Percentiles rank a stretch among this genome's conserved stretches.
phyloP scores from a whole-genome alignment of 192 early-diverging fungal genomes.

The Entomortierella chlamydospora region DNA sequence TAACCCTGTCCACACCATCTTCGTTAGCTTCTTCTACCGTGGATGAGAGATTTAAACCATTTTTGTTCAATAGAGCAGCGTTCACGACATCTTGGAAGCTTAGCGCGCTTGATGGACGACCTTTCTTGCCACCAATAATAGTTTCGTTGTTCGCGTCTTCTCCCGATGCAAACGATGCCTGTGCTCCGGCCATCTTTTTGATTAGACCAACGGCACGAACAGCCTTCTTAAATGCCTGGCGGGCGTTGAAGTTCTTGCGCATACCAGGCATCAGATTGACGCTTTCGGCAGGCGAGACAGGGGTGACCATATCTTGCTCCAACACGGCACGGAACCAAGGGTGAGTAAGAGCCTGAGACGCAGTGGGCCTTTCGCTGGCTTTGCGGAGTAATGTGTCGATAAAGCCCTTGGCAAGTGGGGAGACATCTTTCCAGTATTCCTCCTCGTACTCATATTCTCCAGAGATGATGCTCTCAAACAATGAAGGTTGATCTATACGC shows the following conservation, averaged over 20 bases:
- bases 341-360: conserved; percentile 76
- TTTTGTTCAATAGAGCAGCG: conserved; percentile 29
- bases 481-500: conserved; percentile 34
- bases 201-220: conserved; percentile 45
- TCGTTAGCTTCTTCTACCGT: background rate
- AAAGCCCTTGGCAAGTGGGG: conserved; percentile 68
- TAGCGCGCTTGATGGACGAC: conserved; percentile 20
- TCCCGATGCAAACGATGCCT: conserved; percentile 33
- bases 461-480: conserved; percentile 45
- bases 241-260: conserved; percentile 51
- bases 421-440: conserved; percentile 80
- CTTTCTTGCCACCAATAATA: conserved; percentile 10
- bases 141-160: conserved; percentile 10
- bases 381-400: conserved; percentile 70
- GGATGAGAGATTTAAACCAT: conserved; percentile 4
- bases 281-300: conserved; percentile 38
- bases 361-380: conserved; percentile 72
- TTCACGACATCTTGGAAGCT: conserved; percentile 54
- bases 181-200: conserved; percentile 28
- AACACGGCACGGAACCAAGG: conserved; percentile 74
- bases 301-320: conserved; percentile 40
- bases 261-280: conserved; percentile 46
- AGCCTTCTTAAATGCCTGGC: conserved; percentile 49
- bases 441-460: conserved; percentile 80
- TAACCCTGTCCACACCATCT: conserved; percentile 24